Evolutionary conservation across 139 green algal genomes (phyloP).

Genomic region (Chlorella sp.): DNA sequence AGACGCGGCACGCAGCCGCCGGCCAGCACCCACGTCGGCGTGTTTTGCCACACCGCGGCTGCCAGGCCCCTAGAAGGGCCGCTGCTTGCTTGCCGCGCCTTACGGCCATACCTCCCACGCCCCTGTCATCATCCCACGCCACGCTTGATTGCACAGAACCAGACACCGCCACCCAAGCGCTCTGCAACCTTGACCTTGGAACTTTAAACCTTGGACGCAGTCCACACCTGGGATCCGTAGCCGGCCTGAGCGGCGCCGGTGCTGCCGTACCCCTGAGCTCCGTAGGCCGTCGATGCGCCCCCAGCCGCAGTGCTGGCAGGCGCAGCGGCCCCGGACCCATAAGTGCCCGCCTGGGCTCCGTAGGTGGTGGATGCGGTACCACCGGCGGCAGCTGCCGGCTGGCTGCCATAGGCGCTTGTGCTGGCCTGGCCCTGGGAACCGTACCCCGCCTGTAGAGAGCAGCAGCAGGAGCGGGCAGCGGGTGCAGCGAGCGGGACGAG

Average conservation of each 20-base stretch:
- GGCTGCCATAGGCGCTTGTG: background rate
- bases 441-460: background rate
- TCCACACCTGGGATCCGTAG: background rate
- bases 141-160: too few species aligned
- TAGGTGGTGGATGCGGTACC: background rate
- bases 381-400: background rate
- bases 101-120: too few species aligned
- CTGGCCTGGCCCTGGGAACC: background rate
- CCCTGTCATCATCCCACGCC: too few species aligned
- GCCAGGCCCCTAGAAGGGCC: too few species aligned
- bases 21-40: too few species aligned
- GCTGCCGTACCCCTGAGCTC: background rate
- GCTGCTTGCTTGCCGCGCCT: too few species aligned
- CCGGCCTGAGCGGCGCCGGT: background rate
- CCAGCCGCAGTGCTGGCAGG: background rate
- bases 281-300: background rate
- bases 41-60: too few species aligned
- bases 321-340: background rate
- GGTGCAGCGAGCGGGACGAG: too few species aligned
- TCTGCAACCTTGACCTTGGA: too few species aligned
- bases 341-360: background rate
- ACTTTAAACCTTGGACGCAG: background rate
- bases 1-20: too few species aligned
- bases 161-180: too few species aligned
- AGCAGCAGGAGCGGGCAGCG: too few species aligned